These are phyloP conservation scores for Kwoniella shandongensis DNA, from an alignment of 768 basidiomycete species.

Conservation along the genomic window DNA sequence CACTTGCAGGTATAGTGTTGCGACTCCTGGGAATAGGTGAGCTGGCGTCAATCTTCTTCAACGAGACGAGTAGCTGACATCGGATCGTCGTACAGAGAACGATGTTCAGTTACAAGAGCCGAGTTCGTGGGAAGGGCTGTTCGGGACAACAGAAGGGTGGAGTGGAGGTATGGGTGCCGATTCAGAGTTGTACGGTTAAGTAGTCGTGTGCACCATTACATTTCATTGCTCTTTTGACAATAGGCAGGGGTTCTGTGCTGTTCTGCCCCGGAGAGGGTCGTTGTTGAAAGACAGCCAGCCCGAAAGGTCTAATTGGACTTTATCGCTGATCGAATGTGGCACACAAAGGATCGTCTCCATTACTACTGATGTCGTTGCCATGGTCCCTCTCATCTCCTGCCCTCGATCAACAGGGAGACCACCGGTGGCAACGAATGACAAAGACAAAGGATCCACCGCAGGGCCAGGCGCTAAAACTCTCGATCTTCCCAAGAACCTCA, in stretches of 20 bases:
- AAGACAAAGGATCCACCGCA: no score
- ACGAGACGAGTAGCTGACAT: not conserved
- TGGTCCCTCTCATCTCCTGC: no score
- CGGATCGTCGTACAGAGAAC: constrained; percentile 1
- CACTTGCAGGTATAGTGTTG: constrained; percentile 25
- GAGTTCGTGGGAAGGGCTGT: constrained; percentile 41
- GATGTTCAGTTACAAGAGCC: constrained; percentile 33
- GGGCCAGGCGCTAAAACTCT: no score
- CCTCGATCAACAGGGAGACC: no score
- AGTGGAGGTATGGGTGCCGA: constrained; percentile 40
- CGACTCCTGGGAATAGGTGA: constrained; percentile 23
- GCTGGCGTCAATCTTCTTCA: constrained; percentile 1
- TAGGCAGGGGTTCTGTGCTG: constrained; percentile 14
- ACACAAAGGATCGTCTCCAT: no score
- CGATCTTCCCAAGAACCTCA: no score
- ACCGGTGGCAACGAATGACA: no score
- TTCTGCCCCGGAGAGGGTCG: no score
- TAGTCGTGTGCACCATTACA: constrained; percentile 11
- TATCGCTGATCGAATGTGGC: no score
- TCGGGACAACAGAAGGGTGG: constrained; percentile 41
- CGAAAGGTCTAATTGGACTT: no score
- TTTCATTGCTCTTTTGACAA: constrained; percentile 29
- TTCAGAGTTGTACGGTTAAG: constrained; percentile 43
- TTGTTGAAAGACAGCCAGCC: no score
- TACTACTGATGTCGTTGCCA: no score